Conservation (phyloP, 1,284 basidiomycete species). For the Polyporus tsugae region DNA sequence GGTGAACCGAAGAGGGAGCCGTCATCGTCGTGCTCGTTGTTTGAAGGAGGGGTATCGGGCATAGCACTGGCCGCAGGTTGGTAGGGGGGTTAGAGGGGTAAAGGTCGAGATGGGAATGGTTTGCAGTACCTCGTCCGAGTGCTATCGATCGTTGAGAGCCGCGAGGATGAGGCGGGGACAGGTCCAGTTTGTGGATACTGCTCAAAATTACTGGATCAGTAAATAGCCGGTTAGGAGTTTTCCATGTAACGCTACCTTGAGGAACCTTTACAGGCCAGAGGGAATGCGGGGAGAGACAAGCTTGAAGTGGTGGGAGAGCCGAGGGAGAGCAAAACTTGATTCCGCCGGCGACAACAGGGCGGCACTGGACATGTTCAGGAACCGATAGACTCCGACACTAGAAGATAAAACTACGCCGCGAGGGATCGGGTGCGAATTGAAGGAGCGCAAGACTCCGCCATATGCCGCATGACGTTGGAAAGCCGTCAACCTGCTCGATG, state of each 20-base stretch:
- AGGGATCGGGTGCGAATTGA: background rate
- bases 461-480: background rate
- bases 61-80: slow-evolving; percentile 28
- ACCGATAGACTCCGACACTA: background rate
- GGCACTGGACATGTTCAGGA: background rate
- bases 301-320: background rate
- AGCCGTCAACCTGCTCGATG: background rate
- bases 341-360: background rate
- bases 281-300: background rate
- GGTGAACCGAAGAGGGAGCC: slow-evolving; percentile 85
- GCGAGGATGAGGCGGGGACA: slow-evolving; percentile 13
- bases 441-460: slow-evolving; percentile 1
- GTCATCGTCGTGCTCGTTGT: slow-evolving; percentile 56
- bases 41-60: slow-evolving; percentile 18
- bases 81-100: slow-evolving; percentile 9
- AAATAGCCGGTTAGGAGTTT: background rate
- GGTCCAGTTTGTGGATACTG: slow-evolving; percentile 25
- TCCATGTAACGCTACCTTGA: slow-evolving; percentile 6
- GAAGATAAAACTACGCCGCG: background rate
- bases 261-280: background rate
- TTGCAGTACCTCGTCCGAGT: slow-evolving; percentile 31
- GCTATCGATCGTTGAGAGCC: slow-evolving; percentile 31
- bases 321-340: slow-evolving; percentile 11
- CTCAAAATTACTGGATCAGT: background rate
- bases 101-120: background rate